Evolutionary conservation across 2,329 filamentous ascomycete species (phyloP).

Genomic region (Paramyrothecium sp.): DNA sequence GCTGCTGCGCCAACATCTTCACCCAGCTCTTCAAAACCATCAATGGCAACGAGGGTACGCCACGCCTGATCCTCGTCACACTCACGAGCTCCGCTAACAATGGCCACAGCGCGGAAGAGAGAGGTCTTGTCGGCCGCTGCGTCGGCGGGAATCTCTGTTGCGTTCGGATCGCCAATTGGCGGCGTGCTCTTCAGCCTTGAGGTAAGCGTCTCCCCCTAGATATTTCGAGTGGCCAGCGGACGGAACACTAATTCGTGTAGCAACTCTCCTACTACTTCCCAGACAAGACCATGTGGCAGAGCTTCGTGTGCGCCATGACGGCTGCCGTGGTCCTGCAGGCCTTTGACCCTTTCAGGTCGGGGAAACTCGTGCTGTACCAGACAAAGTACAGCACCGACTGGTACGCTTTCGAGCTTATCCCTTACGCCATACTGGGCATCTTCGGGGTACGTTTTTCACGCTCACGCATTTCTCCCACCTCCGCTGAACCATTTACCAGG

Average conservation of each 20-base stretch:
- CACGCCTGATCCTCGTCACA: neutral
- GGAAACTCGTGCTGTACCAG: conserved; percentile 93
- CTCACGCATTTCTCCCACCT: neutral
- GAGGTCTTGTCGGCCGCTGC: conserved; percentile 92
- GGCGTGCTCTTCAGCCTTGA: conserved; percentile 96
- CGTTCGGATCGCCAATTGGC: conserved; percentile 90
- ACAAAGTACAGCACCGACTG: conserved; percentile 89
- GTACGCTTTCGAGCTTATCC: conserved; percentile 92
- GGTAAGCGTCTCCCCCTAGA: conserved; percentile 36
- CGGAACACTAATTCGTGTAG: conserved; percentile 30
- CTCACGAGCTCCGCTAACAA: neutral
- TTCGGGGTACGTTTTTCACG: conserved; percentile 56
- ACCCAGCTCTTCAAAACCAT: conserved; percentile 83
- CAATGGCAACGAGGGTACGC: conserved; percentile 78
- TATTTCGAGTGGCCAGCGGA: conserved; percentile 6
- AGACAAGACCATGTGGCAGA: conserved; percentile 99
- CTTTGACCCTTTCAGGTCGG: conserved; percentile 90
- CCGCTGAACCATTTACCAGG: conserved; percentile 39
- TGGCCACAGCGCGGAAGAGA: conserved; percentile 74
- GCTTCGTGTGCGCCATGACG: conserved; percentile 99
- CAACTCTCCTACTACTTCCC: conserved; percentile 97
- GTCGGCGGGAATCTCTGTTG: conserved; percentile 88
- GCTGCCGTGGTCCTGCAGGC: conserved; percentile 91
- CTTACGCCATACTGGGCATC: conserved; percentile 83
- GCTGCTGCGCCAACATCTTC: conserved; percentile 91